Evolutionary conservation across 805 yeast species (phyloP), one percentile per base, ranked within the genome.

Genomic region (Torulaspora maleeae): DNA sequence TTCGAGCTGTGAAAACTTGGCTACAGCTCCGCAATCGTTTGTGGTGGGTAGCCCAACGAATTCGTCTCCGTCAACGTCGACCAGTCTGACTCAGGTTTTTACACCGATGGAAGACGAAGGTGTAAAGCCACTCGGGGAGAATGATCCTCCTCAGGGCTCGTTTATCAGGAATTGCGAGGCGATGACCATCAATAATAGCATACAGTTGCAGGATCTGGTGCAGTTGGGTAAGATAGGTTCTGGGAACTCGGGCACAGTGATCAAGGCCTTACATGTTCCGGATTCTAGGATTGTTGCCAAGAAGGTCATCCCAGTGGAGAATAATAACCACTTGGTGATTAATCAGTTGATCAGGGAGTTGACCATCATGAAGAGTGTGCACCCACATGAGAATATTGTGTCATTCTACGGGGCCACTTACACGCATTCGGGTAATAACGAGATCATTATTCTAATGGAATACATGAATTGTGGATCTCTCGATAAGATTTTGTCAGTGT

Each of bases 401-500:
- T 87, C 86, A 37, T 93, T 90, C 63, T 91, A 83, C 65, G 98
- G 98, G 6, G 95, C 96, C 0, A 86, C 83, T 59, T 75, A 88
- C 41, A 77, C 80, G 49, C 77, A 75, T 24, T 50, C 63, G 1
- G 51, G 55, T 1, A 55, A 51, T 50, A 78, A 78, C 58, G 86
- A 87, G 50, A 90, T 93, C 13, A 83, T 88, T 11, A 85, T 93
- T 49, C 84, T 95, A 62, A 89, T 90, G 95, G 98, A 91, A 66
- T 90, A 86, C 66, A 86, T 91, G 79, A 95, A 91, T 65, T 86
- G 96, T 65, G 91, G 96, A 0, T 88, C 97, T 0, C 71, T 91
- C 29, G 98, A 93, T 61, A 80, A 86, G 50, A 82, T 91, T 19
- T 69, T 82, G 50, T 74, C 75, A 44, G 63, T 73, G 4, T 67